phyloP scores from a whole-genome alignment of 108 stramenopile genomes.

The Discostella pseudostelligera region DNA sequence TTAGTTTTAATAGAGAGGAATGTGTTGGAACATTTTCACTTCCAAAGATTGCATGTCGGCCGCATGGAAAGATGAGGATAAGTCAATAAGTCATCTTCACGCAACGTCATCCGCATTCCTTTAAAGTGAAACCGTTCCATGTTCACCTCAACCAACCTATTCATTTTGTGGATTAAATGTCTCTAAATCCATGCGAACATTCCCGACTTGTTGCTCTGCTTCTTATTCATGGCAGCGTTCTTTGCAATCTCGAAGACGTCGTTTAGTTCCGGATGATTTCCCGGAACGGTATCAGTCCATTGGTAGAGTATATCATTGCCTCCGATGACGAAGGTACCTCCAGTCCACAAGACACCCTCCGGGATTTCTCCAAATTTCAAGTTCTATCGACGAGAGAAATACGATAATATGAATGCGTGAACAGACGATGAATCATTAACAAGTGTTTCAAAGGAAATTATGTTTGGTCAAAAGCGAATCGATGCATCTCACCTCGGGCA shows the following conservation, averaged over 20 bases:
- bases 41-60: conserved; percentile 9
- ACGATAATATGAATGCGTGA: neutral
- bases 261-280: conserved; percentile 76
- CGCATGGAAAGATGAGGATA: conserved; percentile 4
- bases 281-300: conserved; percentile 80
- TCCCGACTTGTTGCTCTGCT: neutral
- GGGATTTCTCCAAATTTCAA: conserved; percentile 78
- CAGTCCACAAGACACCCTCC: conserved; percentile 79
- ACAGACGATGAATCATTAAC: too few species aligned
- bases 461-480: too few species aligned
- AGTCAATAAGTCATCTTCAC: neutral
- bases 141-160: neutral
- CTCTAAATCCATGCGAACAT: conserved; percentile 4
- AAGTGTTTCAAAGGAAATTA: neutral
- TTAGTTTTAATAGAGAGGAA: neutral
- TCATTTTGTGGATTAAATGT: too few species aligned
- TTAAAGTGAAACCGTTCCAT: neutral
- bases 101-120: conserved; percentile 21
- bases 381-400: conserved; percentile 21
- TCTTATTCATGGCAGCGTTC: conserved; percentile 34
- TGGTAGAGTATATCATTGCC: conserved; percentile 69
- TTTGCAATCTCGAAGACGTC: conserved; percentile 56
- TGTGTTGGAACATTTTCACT: conserved; percentile 1
- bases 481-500: conserved; percentile 24
- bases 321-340: conserved; percentile 83